These are phyloP conservation scores for Colletotrichum sp. DNA, from an alignment of 2,329 filamentous ascomycete genomes.

Conservation along the genomic window DNA sequence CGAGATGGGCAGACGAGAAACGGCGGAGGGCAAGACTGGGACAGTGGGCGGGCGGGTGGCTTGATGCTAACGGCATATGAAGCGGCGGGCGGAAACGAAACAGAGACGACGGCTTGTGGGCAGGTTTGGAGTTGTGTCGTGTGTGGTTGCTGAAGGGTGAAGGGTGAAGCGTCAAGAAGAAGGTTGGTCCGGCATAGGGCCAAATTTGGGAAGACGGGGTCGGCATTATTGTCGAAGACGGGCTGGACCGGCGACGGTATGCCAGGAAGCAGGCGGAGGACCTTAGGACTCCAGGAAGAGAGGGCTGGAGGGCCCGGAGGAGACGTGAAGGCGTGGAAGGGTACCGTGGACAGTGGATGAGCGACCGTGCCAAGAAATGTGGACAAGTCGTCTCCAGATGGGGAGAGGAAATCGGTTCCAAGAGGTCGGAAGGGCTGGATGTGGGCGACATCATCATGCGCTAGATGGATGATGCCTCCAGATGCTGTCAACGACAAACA, in stretches of 20 bases:
- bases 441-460: background rate
- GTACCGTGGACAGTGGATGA: background rate
- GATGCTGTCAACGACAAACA: conserved; percentile 11
- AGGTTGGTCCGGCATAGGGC: background rate
- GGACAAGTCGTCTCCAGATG: background rate
- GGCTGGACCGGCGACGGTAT: background rate
- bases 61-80: background rate
- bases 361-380: background rate
- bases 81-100: conserved; percentile 12
- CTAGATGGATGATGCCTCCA: conserved; percentile 12
- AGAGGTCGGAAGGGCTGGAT: background rate
- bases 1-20: background rate
- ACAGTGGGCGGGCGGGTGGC: background rate
- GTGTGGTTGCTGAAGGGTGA: background rate
- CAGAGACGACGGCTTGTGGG: conserved; percentile 8
- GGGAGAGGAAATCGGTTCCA: conserved; percentile 1
- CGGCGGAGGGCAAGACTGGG: background rate
- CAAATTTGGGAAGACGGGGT: background rate
- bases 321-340: background rate
- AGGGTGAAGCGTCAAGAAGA: background rate
- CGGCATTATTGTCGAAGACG: conserved; percentile 5
- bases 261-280: background rate
- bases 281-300: too few relatives aligned
- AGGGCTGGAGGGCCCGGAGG: background rate
- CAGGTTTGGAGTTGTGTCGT: background rate